These are phyloP conservation scores for Plasmodium reichenowi DNA, from an alignment of 169 alveolate species.

Conservation along the genomic window DNA sequence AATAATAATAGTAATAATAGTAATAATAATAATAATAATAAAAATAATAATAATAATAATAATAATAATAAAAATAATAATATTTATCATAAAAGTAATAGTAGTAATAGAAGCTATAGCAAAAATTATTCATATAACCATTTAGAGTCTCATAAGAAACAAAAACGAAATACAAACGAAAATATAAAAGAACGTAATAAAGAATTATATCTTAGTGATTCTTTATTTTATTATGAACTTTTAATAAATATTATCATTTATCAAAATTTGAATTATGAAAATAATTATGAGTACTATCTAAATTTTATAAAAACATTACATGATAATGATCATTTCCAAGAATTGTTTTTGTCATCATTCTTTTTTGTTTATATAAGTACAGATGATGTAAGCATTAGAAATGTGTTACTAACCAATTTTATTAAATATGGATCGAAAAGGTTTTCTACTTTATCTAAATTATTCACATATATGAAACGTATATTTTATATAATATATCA, in stretches of 20 bases:
- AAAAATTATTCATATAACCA: too few relatives aligned
- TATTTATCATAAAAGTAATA: too few relatives aligned
- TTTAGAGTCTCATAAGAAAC: conserved; percentile 7
- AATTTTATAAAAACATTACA: conserved; percentile 35
- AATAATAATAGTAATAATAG: too few relatives aligned
- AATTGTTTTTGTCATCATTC: conserved; percentile 40
- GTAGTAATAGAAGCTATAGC: too few relatives aligned
- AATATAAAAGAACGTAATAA: conserved; percentile 5
- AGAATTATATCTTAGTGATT: conserved; percentile 24
- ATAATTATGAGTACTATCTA: conserved; percentile 62
- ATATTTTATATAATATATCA: conserved; percentile 28
- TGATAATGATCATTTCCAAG: conserved; percentile 38
- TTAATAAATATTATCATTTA: conserved; percentile 52
- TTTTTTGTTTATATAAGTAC: conserved; percentile 61
- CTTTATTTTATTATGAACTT: conserved; percentile 44
- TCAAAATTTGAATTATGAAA: conserved; percentile 56
- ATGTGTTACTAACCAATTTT: conserved; percentile 41
- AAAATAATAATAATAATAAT: too few relatives aligned
- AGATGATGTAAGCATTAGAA: conserved; percentile 24
- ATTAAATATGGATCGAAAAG: conserved; percentile 57
- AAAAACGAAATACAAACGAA: conserved; percentile 23
- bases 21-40: too few relatives aligned
- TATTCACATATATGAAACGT: conserved; percentile 7
- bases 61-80: too few relatives aligned
- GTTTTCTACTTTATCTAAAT: conserved; percentile 21